Base-by-base conservation (phyloP, 1,284 basidiomycete species). In the Amylostereum areolatum region DNA sequence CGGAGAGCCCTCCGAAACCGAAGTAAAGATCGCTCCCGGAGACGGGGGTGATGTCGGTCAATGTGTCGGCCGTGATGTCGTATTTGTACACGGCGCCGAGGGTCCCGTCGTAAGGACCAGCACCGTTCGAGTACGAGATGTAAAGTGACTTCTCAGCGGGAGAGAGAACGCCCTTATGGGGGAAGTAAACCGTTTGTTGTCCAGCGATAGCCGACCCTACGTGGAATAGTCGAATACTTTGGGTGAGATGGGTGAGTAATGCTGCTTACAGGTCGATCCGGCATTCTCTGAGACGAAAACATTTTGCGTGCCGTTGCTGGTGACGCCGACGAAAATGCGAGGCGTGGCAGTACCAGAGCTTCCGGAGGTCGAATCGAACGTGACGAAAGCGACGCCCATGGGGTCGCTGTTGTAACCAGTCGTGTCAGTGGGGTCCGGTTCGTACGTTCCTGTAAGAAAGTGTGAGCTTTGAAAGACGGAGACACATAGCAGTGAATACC, bases 291-390 rank as follows among this genome's bases (percentile, higher is more conserved):
- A 71, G 6, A 81, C 72, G 54, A 77, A 84, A 29, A 84, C 61
- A 51, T 78, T 83, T 50, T 65, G 66, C 0, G 74, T 65, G 2
- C 78, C 80, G 36, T 66, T 64, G 57, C 71, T 82, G 1, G 78
- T 80, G 24, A 84, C 80, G 51, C 82, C 82, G 34, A 83, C 80
- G 52, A 84, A 84, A 42, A 85, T 83, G 45, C 81, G 77, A 39
- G 73, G 78, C 12, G 81, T 83, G 1, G 81, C 69, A 4, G 63
- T 63, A 18, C 80, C 79, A 25, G 69, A 66, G 2, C 68, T 64
- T 7, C 78, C 78, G 12, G 80, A 77, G 3, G 80, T 74, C 40
- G 74, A 68, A 57, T 84, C 81, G 56, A 85, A 84, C 0, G 81
- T 83, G 31, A 85, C 77, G 69, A 75, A 85, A 18, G 80, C 65